phyloP scores from a whole-genome alignment of 345 rosid genomes.

The Camelina laxa region DNA sequence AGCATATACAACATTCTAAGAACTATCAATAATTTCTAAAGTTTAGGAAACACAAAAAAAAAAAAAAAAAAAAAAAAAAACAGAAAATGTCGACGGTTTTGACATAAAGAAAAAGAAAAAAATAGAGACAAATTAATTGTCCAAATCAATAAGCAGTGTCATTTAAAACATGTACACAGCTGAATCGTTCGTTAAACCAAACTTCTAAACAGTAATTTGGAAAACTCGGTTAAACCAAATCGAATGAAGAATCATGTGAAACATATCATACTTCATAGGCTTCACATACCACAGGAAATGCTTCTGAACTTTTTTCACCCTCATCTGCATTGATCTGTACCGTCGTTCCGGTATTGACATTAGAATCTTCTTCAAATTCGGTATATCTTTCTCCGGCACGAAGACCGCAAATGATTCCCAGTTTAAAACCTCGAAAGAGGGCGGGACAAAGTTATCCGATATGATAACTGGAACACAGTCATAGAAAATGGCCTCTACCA shows the following conservation, averaged over 20 bases:
- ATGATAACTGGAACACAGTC: slow-evolving; percentile 91
- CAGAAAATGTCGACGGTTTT: background rate
- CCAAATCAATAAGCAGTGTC: slow-evolving; percentile 19
- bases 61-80: background rate
- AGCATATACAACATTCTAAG: background rate
- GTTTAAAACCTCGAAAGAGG: slow-evolving; percentile 76
- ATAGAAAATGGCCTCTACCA: slow-evolving; percentile 90
- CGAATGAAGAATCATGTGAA: slow-evolving; percentile 95
- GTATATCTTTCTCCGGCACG: slow-evolving; percentile 81
- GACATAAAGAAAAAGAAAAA: background rate
- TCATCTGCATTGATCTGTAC: slow-evolving; percentile 69
- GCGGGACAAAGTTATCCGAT: slow-evolving; percentile 91
- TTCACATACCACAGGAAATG: slow-evolving; percentile 91
- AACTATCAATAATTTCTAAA: background rate
- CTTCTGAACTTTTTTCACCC: slow-evolving; percentile 78
- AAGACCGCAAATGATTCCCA: slow-evolving; percentile 93
- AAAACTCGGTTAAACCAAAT: slow-evolving; percentile 86
- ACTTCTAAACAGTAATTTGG: slow-evolving; percentile 48
- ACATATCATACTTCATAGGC: slow-evolving; percentile 82
- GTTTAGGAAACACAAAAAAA: background rate
- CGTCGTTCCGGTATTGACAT: slow-evolving; percentile 63
- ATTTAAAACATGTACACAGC: slow-evolving; percentile 36
- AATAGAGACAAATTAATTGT: slow-evolving; percentile 4
- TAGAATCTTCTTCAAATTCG: slow-evolving; percentile 79
- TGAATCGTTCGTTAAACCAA: slow-evolving; percentile 19